A percentile compares a stretch with the other conserved stretches of the same genome.
Evolutionary conservation across 1,284 basidiomycete species (phyloP).

Genomic region (Malassezia dermatis): DNA sequence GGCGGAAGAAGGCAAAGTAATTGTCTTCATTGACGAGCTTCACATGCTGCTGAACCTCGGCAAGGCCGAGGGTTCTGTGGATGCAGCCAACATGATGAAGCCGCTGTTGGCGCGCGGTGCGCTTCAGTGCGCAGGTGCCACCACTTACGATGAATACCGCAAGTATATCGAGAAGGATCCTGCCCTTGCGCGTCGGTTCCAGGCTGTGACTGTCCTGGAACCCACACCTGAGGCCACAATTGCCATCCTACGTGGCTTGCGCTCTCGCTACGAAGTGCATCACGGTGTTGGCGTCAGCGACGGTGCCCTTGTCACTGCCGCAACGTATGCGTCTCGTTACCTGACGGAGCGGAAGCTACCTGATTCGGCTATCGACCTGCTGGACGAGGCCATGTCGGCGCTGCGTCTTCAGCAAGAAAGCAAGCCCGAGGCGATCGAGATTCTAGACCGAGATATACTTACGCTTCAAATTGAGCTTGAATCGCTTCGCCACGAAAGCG

Average conservation of each 20-base stretch:
- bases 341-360: constrained; percentile 51
- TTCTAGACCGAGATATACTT: constrained; percentile 69
- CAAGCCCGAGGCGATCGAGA: constrained; percentile 75
- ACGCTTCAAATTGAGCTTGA: constrained; percentile 75
- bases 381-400: constrained; percentile 53
- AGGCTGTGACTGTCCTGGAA: constrained; percentile 79
- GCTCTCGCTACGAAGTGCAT: constrained; percentile 60
- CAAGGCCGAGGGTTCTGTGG: constrained; percentile 28
- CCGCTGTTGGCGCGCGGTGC: constrained; percentile 63
- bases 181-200: constrained; percentile 81
- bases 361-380: constrained; percentile 35
- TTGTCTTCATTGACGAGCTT: constrained; percentile 86
- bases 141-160: constrained; percentile 80
- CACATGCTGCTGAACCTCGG: constrained; percentile 43
- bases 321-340: constrained; percentile 83
- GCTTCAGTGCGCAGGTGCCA: constrained; percentile 76
- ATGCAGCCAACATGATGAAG: constrained; percentile 31
- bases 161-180: constrained; percentile 79
- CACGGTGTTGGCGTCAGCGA: constrained; percentile 65
- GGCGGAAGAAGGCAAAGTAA: constrained; percentile 73
- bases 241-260: constrained; percentile 76
- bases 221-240: constrained; percentile 79
- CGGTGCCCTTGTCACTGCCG: constrained; percentile 74
- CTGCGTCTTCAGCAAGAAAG: constrained; percentile 82
- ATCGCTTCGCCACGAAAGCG: constrained; percentile 75